Base-by-base conservation (phyloP, 2,329 filamentous ascomycete species). In the Sordariomycetes sp. region DNA sequence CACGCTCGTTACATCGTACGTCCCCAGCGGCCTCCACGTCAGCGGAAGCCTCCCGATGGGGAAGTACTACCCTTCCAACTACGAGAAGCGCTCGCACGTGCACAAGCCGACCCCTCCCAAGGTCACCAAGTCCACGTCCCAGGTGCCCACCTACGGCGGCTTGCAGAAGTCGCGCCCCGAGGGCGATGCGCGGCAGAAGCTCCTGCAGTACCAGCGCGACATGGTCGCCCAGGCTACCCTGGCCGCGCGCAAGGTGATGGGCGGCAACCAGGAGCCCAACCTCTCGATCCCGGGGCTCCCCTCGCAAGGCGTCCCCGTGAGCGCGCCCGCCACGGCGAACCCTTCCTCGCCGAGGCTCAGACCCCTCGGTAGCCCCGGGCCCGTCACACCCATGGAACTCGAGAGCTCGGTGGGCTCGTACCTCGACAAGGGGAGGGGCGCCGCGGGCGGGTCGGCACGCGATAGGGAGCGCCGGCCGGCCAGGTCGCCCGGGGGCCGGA, bases 41-140 rank as follows among this genome's bases (percentile, higher is more conserved):
- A 74, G 76, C 43, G 73, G 68, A 40, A 68, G 74, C 3, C 68
- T 82, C 35, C 79, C 81, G 0, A 72, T 83, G 69, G 82, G 82
- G 25, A 85, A 85, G 68, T 86, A 85, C 64, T 83, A 85, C 60
- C 82, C 82, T 0, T 78, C 80, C 28, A 85, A 85, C 68, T 85
- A 83, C 63, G 79, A 82, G 62, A 72, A 70, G 32, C 66, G 72
- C 55, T 43, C 22, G n/a, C 70, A 68, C 55, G 46, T 12, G 11
- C 55, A 52, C 24, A 54, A 64, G 43, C 62, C 59, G n/a, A 64
- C 61, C n/a, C 60, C 61, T n/a, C 61, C 66, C 32, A 63, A 68
- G 5, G 62, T 67, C 48, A 20, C 51, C 10, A 72, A 69, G 52
- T 72, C 72, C 11, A 71, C 74, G 55, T 62, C 69, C 5, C 70